Conservation (phyloP, 2,329 filamentous ascomycete genomes). For the Claviceps cyperi region DNA sequence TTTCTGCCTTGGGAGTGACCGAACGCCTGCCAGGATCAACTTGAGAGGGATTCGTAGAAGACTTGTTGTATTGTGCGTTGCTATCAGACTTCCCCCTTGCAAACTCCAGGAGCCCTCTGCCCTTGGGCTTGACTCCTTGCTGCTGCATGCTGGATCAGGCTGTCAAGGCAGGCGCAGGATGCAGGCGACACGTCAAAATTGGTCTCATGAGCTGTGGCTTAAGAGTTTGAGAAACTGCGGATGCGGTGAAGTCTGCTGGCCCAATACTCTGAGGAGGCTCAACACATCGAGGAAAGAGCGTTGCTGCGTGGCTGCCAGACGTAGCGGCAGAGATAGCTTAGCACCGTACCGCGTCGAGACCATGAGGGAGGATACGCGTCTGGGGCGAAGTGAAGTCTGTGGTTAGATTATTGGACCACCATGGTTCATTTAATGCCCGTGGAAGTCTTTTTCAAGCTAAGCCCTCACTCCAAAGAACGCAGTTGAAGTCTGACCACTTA, state of each 20-base stretch:
- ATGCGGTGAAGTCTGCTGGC: background rate
- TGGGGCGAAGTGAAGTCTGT: background rate
- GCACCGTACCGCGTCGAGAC: background rate
- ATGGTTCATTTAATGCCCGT: background rate
- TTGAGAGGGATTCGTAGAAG: constrained; percentile 8
- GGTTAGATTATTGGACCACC: background rate
- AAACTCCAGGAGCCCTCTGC: constrained; percentile 18
- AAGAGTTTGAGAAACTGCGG: background rate
- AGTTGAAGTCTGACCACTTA: background rate
- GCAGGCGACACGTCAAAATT: background rate
- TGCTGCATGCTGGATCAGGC: constrained; percentile 14
- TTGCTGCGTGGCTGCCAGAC: background rate
- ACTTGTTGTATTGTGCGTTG: constrained; percentile 10
- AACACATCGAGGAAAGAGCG: background rate
- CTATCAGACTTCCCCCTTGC: constrained; percentile 14
- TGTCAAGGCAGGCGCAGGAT: background rate
- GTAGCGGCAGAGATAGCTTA: background rate
- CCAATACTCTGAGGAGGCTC: background rate
- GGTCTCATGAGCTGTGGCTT: background rate
- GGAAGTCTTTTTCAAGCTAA: background rate
- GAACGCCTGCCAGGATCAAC: constrained; percentile 8
- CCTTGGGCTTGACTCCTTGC: constrained; percentile 17
- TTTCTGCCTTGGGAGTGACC: constrained; percentile 8
- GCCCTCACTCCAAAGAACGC: background rate
- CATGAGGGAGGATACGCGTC: background rate